phyloP scores from a whole-genome alignment of 345 rosid species.

The Acer campestre region DNA sequence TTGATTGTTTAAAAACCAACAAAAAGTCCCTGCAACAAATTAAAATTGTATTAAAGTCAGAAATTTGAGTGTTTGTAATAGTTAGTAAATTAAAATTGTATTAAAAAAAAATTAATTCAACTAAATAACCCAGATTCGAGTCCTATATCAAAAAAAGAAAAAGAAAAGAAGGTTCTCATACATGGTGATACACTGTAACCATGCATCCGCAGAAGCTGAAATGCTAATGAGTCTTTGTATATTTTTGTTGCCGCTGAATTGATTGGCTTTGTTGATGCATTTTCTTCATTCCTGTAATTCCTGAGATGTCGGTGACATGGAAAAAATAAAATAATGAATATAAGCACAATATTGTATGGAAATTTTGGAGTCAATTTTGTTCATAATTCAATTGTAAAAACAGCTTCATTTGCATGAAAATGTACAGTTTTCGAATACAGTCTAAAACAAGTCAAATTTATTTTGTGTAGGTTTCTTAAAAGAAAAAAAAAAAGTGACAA shows the following conservation, averaged over 20 bases:
- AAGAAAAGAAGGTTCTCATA: neutral
- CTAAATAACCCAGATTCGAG: too few relatives aligned
- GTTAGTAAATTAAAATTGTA: neutral
- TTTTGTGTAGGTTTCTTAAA: neutral
- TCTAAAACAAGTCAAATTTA: too few relatives aligned
- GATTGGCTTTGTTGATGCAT: neutral
- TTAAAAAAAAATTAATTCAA: too few relatives aligned
- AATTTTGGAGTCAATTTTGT: neutral
- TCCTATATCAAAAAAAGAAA: too few relatives aligned
- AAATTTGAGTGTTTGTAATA: neutral
- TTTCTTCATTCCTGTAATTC: slow-evolving; percentile 28
- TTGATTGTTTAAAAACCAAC: slow-evolving; percentile 54
- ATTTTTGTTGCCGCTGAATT: slow-evolving; percentile 27
- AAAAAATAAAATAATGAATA: neutral
- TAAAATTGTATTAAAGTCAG: neutral
- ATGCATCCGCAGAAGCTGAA: slow-evolving; percentile 53
- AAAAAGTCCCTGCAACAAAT: slow-evolving; percentile 45
- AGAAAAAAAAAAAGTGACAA: neutral
- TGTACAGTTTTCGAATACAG: neutral
- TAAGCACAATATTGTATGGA: neutral
- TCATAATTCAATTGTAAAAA: neutral
- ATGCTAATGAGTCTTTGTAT: slow-evolving; percentile 59
- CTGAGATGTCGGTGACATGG: slow-evolving; percentile 18
- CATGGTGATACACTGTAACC: slow-evolving; percentile 45
- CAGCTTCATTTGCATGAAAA: too few relatives aligned